Evolutionary conservation across 192 early-diverging fungal species (phyloP), one percentile per base, ranked within the genome.

Genomic region (Entomortierella parvispora): DNA sequence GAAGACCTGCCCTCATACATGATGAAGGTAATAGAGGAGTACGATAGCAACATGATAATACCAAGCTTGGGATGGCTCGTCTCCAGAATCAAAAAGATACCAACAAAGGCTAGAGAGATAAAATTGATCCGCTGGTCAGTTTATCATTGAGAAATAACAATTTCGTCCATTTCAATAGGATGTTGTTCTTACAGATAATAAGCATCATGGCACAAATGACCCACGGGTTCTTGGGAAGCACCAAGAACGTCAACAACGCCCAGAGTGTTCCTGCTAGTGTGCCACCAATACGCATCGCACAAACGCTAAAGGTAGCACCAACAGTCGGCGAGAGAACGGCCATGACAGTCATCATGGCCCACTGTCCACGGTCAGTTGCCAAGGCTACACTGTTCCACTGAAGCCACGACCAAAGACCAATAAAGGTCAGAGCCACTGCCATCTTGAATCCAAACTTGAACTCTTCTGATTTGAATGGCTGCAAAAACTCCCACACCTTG

Each of bases 391-490:
- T 57, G 45, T 70, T 77, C 22, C 71, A 65, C 1, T 72, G 64
- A 17, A 86, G 33, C 53, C 80, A 86, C 0, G 85, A 82, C 42
- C 75, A 80, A 6, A 84, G 34, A 53, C 75, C 74, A 25, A 84
- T 56, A 14, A 82, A 58, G 0, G 68, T 47, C 0, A 86, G 65
- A 14, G 76, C 81, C 2, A 55, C 26, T 5, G 83, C 85, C 83
- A 86, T 86, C 58, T 86, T 86, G 58, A 86, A 70, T 0, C 71
- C 76, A 68, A 83, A 86, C 58, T 84, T 82, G 68, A 81, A 67
- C 20, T 84, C 83, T 34, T 83, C 82, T 1, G 79, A 65, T 20
- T 62, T 79, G 23, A 81, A 50, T 1, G 69, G 67, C 25, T 82
- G 85, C 1, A 81, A 18, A 3, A 52, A 42, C 26, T 61, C 31